Conservation (phyloP, 768 basidiomycete genomes). For the Pleurotus salmoneostramineus region DNA sequence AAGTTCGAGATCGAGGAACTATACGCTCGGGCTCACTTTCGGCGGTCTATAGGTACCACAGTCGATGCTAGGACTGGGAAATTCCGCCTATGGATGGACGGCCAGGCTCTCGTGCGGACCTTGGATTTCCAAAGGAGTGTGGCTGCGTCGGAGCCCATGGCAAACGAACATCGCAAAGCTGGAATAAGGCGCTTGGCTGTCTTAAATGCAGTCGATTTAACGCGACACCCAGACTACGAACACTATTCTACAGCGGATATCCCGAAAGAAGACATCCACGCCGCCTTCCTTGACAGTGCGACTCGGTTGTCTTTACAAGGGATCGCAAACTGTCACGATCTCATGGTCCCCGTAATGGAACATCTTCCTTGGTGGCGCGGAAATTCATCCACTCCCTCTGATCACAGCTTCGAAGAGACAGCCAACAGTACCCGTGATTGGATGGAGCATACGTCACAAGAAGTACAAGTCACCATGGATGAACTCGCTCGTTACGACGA, state of each 20-base stretch:
- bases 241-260: not conserved
- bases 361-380: not conserved
- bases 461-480: not conserved
- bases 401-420: not conserved
- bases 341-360: not conserved
- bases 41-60: not conserved
- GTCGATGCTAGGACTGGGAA: not conserved
- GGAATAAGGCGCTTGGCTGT: not conserved
- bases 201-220: not conserved
- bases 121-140: not conserved
- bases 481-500: not conserved
- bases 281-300: not conserved
- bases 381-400: not conserved
- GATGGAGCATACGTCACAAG: not conserved
- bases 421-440: not conserved
- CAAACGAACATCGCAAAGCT: not conserved
- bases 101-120: not conserved
- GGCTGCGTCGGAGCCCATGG: not conserved
- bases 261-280: not conserved
- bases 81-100: not conserved
- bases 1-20: not conserved
- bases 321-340: not conserved
- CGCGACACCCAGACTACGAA: not conserved
- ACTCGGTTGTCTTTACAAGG: not conserved
- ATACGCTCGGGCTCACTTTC: not conserved